Base-by-base conservation (phyloP, 768 basidiomycete genomes). In the Kwoniella europaea region DNA sequence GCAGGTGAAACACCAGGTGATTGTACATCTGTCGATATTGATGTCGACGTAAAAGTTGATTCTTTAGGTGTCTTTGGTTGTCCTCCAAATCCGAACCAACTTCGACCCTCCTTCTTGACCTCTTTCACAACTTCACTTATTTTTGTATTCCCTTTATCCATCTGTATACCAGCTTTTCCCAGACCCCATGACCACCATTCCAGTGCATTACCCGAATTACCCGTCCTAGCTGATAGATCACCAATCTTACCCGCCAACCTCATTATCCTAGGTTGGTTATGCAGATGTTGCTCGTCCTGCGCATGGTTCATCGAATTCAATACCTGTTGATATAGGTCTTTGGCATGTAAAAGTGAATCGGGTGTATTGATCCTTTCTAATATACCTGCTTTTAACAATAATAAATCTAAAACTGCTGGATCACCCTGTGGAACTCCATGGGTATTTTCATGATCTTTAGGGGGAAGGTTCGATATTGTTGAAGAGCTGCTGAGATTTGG, bases 161-260 rank as follows among this genome's bases (percentile, higher is more conserved):
- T 50, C 35, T 62, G 20, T 5, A 79, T 56, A 7, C 75, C 76
- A 46, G 66, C 81, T 42, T 73, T 65, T 10, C 50, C 58, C 53
- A 82, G 52, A 5, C 82, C 82, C 76, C 81, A 82, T 12, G 46
- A 54, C 79, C 79, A 83, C 81, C 81, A 83, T 22, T 43, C 64
- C 22, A 62, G 44, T 0, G 78, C 81, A 22, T 75, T 68, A 15
- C 69, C 68, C 12, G 62, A 65, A 20, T 73, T 70, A 22, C 80
- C 78, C 7, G 74, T 65, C 43, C 78, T 68, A 1, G 68, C 65
- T 55, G 55, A 66, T 27, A 83, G 53, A 66, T 81, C 81, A 9
- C 82, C 82, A 13, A 83, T 58, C 58, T 83, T 83, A 9, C 74
- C 74, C 2, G 81, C 72, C 7, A 82, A 68, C 35, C 75, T 63